These are phyloP conservation scores for Alternaria burnsii DNA, from an alignment of 2,329 filamentous ascomycete species.

Conservation along the genomic window DNA sequence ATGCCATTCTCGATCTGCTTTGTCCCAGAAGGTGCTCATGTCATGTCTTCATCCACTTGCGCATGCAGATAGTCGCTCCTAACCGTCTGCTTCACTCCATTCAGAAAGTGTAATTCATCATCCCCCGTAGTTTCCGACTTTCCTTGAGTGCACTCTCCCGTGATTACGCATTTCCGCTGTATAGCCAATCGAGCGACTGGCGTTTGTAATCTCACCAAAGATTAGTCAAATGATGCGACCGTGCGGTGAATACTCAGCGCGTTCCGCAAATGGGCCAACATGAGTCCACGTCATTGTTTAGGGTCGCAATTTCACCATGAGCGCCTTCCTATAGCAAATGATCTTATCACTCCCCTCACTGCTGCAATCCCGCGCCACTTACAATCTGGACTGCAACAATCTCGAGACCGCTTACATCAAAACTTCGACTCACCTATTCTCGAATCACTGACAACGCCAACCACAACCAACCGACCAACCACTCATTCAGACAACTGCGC, in stretches of 20 bases:
- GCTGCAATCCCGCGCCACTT: not conserved
- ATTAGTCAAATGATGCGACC: not conserved
- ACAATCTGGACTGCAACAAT: not conserved
- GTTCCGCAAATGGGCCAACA: slow-evolving; percentile 2
- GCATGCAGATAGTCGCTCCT: not conserved
- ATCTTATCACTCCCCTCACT: slow-evolving; percentile 4
- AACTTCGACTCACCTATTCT: not conserved
- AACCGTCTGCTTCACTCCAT: not conserved
- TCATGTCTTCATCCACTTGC: not conserved
- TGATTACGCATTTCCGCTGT: not conserved
- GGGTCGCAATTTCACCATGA: slow-evolving; percentile 11
- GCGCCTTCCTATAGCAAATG: slow-evolving; percentile 21
- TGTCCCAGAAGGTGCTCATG: not conserved
- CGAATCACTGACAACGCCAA: not conserved
- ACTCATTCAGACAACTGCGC: not conserved
- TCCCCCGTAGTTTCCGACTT: not conserved
- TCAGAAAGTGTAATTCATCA: not conserved
- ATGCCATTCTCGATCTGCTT: not conserved
- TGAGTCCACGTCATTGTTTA: slow-evolving; percentile 10
- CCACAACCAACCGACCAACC: not conserved
- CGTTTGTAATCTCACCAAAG: not conserved
- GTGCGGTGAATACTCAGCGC: slow-evolving; percentile 1
- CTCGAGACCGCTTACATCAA: not conserved
- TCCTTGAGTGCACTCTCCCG: not conserved
- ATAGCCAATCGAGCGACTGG: not conserved